A percentile compares a stretch with the other conserved stretches of the same genome.
Evolutionary conservation across 2,329 filamentous ascomycete genomes (phyloP).

Genomic region (Trichoderma simmonsii): DNA sequence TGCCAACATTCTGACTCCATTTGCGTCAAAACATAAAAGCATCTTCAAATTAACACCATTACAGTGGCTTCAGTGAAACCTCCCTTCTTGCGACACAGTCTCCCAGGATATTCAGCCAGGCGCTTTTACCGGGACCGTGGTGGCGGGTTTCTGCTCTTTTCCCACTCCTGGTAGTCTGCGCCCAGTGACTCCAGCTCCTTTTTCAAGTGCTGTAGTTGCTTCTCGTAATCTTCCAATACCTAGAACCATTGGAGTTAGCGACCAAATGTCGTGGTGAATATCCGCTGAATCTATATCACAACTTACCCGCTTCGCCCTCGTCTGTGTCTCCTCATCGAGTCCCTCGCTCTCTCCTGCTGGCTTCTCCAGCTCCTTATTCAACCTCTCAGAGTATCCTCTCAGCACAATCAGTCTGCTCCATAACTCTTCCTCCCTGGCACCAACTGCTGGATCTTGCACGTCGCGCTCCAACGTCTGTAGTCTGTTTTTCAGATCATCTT

Average conservation of each 20-base stretch:
- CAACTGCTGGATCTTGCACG: slow-evolving; percentile 71
- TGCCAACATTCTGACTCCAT: background rate
- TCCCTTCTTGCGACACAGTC: background rate
- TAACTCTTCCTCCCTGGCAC: slow-evolving; percentile 76
- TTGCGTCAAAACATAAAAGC: background rate
- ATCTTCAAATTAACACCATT: slow-evolving; percentile 7
- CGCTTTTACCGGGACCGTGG: slow-evolving; percentile 33
- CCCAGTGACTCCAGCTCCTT: slow-evolving; percentile 65
- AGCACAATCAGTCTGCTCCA: slow-evolving; percentile 79
- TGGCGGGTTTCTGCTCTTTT: slow-evolving; percentile 45
- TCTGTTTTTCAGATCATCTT: slow-evolving; percentile 74
- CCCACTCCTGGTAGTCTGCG: slow-evolving; percentile 55
- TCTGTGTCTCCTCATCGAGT: slow-evolving; percentile 67
- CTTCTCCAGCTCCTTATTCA: slow-evolving; percentile 73
- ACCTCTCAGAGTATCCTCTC: slow-evolving; percentile 66
- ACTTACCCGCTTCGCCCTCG: slow-evolving; percentile 70
- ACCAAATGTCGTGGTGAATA: background rate
- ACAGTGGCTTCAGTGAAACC: background rate
- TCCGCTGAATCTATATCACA: background rate
- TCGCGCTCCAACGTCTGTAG: slow-evolving; percentile 65
- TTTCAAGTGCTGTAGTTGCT: slow-evolving; percentile 72
- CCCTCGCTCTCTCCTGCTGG: slow-evolving; percentile 55
- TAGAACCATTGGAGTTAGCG: slow-evolving; percentile 34
- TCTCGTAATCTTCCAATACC: slow-evolving; percentile 79
- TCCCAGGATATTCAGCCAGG: background rate